Percentiles rank a stretch among this genome's conserved stretches.
phyloP scores from a whole-genome alignment of 148 eudicot genomes.

The Rhododendron simsii region DNA sequence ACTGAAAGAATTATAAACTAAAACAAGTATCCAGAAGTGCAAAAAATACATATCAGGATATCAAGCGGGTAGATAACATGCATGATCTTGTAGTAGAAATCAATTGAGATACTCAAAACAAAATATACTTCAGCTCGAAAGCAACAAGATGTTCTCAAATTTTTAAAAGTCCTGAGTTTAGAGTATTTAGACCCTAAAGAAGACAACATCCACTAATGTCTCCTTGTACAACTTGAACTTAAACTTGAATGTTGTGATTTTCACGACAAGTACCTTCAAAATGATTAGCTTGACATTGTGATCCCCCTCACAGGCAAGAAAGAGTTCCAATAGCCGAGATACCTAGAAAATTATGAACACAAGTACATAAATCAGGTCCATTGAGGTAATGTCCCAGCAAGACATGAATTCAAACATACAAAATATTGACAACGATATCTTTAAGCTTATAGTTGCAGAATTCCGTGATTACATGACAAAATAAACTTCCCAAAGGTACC shows the following conservation, averaged over 20 bases:
- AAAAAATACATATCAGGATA: background rate
- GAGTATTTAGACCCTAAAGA: background rate
- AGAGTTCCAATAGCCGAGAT: slow-evolving; percentile 64
- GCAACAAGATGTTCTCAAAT: background rate
- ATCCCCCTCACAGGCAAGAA: slow-evolving; percentile 61
- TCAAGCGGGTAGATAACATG: background rate
- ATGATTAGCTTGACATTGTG: slow-evolving; percentile 65
- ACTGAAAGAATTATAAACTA: background rate
- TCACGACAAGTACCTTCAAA: slow-evolving; percentile 56
- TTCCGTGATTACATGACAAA: background rate
- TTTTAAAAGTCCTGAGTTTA: background rate
- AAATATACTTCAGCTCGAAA: background rate
- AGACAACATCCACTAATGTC: background rate
- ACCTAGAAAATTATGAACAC: slow-evolving; percentile 32
- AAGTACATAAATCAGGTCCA: background rate
- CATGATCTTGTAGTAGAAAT: background rate
- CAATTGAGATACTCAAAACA: background rate
- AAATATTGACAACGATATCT: background rate
- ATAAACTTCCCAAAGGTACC: background rate
- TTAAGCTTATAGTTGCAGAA: background rate
- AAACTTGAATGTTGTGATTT: background rate
- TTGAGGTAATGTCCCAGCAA: background rate
- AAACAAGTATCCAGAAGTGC: background rate
- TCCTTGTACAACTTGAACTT: background rate
- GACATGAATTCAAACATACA: background rate